These are phyloP conservation scores for Wickerhamomyces tratensis DNA, from an alignment of 805 yeast species.

Conservation along the genomic window DNA sequence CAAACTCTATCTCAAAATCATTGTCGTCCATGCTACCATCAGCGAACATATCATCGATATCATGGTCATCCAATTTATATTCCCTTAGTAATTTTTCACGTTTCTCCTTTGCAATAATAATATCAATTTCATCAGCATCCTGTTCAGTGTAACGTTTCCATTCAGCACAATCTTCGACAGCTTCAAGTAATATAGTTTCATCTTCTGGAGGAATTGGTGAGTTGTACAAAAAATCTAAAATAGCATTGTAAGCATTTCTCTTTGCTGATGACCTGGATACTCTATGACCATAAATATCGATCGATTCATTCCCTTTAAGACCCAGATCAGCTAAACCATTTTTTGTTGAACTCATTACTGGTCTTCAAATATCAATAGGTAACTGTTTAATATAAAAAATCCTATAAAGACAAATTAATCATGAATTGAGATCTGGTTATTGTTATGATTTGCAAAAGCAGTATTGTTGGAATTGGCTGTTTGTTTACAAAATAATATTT, in stretches of 20 bases:
- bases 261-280: constrained; percentile 6
- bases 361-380: too few species aligned
- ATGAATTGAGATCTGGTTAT: too few species aligned
- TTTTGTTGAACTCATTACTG: too few species aligned
- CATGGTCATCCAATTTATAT: not conserved
- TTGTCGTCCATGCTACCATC: not conserved
- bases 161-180: constrained; percentile 8
- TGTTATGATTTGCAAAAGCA: too few species aligned
- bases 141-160: constrained; percentile 13
- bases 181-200: constrained; percentile 2
- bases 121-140: constrained; percentile 6
- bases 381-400: too few species aligned
- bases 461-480: too few species aligned
- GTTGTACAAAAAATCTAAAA: constrained; percentile 5
- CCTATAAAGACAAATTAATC: too few species aligned
- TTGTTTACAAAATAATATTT: too few species aligned
- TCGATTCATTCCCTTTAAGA: not conserved
- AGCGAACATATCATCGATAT: not conserved
- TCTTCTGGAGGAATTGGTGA: constrained; percentile 3
- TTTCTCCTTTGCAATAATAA: not conserved
- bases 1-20: not conserved
- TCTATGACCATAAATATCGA: not conserved
- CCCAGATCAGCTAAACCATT: not conserved
- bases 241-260: constrained; percentile 2
- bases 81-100: too few species aligned